Conservation (phyloP, 805 yeast genomes). For the Wickerhamiella brachini region DNA sequence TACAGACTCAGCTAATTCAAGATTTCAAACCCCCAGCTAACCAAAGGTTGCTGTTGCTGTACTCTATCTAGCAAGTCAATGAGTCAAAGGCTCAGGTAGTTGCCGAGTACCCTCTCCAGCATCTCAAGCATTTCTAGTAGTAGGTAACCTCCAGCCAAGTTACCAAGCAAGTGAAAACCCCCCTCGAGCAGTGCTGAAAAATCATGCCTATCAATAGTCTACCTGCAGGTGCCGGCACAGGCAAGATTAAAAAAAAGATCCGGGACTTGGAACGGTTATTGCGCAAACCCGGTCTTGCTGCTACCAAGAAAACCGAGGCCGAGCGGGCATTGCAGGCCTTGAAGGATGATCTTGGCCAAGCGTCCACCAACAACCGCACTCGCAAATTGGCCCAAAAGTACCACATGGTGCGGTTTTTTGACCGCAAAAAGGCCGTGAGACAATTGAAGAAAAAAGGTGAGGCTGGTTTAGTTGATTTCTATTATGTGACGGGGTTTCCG, state of each 20-base stretch:
- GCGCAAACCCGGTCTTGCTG: conserved; percentile 46
- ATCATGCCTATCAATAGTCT: conserved; percentile 18
- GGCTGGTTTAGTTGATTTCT: conserved; percentile 36
- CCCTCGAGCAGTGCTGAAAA: background rate
- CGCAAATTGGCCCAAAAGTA: conserved; percentile 54
- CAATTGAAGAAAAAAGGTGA: conserved; percentile 38
- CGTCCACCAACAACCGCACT: conserved; percentile 32
- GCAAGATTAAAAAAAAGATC: conserved; percentile 64
- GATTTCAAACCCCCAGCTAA: too few species aligned
- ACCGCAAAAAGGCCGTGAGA: conserved; percentile 70
- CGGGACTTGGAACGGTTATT: conserved; percentile 73
- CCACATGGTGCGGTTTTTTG: conserved; percentile 89
- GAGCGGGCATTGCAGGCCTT: conserved; percentile 64
- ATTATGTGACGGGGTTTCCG: conserved; percentile 68
- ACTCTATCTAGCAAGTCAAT: too few species aligned
- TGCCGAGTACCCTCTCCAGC: too few species aligned
- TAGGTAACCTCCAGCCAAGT: too few species aligned
- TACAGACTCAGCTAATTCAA: too few species aligned
- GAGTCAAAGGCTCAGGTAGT: too few species aligned
- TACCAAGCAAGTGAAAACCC: too few species aligned
- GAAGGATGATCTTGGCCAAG: conserved; percentile 40
- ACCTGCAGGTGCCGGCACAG: conserved; percentile 15
- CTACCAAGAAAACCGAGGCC: conserved; percentile 28
- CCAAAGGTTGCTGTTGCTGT: too few species aligned
- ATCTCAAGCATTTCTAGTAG: conserved; percentile 1